These are phyloP conservation scores for Sarcodon sp. DNA, from an alignment of 768 basidiomycete species.

Conservation along the genomic window DNA sequence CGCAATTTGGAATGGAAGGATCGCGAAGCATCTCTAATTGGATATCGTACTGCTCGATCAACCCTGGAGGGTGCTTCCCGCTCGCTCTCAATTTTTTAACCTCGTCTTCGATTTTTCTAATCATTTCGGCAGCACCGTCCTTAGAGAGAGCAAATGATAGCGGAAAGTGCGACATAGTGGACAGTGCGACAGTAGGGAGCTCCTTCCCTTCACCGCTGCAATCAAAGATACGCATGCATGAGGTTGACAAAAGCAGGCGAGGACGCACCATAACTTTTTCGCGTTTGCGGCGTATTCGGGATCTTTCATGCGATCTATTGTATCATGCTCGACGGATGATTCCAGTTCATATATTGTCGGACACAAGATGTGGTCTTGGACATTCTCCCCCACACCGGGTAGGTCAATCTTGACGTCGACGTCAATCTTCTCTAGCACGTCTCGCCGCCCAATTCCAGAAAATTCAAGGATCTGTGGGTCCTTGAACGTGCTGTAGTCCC, in stretches of 20 bases:
- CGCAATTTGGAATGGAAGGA: constrained; percentile 7
- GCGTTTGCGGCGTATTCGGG: too few species aligned
- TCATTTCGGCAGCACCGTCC: too few species aligned
- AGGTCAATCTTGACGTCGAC: constrained; percentile 33
- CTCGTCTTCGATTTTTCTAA: too few species aligned
- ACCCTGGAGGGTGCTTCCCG: constrained; percentile 3
- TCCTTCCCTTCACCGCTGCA: too few species aligned
- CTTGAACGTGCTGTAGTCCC: constrained; percentile 22
- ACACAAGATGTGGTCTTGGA: constrained; percentile 36
- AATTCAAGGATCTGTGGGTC: constrained; percentile 42
- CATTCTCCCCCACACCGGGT: constrained; percentile 49
- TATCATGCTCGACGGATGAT: background rate
- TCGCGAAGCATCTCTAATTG: constrained; percentile 11
- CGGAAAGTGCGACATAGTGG: too few species aligned
- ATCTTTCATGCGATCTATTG: background rate
- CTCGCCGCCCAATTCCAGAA: constrained; percentile 45
- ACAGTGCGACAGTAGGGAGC: too few species aligned
- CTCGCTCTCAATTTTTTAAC: too few species aligned
- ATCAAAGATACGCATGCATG: too few species aligned
- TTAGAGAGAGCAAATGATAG: too few species aligned
- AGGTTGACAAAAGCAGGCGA: too few species aligned
- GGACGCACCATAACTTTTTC: too few species aligned
- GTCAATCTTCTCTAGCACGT: constrained; percentile 32
- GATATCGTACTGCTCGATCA: constrained; percentile 13
- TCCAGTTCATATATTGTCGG: constrained; percentile 6